These are phyloP conservation scores for Coemansia sp. DNA, from an alignment of 192 early-diverging fungal species.

Conservation along the genomic window DNA sequence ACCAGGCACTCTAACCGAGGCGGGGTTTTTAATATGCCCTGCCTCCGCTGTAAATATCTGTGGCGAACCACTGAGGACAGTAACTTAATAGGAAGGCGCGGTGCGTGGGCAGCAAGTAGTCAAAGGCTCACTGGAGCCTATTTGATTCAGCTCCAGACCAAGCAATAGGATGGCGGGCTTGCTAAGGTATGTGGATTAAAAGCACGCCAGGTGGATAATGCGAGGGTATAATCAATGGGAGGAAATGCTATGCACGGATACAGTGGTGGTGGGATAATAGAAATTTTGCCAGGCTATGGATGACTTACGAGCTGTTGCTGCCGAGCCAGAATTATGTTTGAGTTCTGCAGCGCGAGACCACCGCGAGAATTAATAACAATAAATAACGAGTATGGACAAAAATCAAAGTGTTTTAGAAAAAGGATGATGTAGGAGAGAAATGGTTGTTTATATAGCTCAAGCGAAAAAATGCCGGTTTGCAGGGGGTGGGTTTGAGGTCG, in stretches of 20 bases:
- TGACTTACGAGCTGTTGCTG: not conserved
- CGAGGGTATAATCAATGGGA: not conserved
- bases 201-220: not conserved
- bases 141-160: not conserved
- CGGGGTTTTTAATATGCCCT: conserved; percentile 5
- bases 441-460: not conserved
- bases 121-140: not conserved
- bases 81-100: not conserved
- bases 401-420: not conserved
- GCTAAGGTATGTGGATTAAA: not conserved
- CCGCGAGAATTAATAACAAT: not conserved
- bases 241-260: not conserved
- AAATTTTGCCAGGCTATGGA: not conserved
- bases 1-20: conserved; percentile 6
- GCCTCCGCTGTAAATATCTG: not conserved
- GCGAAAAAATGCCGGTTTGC: not conserved
- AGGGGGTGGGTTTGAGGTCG: not conserved
- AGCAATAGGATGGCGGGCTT: not conserved
- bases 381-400: not conserved
- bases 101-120: not conserved
- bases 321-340: not conserved
- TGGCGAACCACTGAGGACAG: not conserved
- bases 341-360: not conserved
- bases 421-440: not conserved
- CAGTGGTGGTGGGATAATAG: not conserved